Evolutionary conservation across 108 stramenopile genomes (phyloP), one percentile per base, ranked within the genome.

Genomic region (Skeletonema costatum): DNA sequence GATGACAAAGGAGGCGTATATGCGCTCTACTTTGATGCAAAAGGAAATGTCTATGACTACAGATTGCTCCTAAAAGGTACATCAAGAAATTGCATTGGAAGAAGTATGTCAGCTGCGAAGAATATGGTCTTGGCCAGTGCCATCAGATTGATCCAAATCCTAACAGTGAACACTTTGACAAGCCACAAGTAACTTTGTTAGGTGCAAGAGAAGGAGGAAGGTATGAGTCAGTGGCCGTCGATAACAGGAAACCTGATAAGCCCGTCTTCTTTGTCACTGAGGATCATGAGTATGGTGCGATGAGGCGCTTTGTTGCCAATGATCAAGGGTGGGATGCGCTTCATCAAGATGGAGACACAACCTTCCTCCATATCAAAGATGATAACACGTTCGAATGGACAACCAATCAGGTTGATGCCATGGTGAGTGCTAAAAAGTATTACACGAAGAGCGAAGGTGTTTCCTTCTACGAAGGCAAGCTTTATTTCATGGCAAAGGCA

Each of bases 221-320:
- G 17, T 61, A 61, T 16, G 60, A 61, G 19, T 7, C 32, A 31
- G 80, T 89, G 70, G 77, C 88, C 16, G 86, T 76, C 51, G 88
- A 89, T 64, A 62, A 68, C 38, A 68, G 84, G 7, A 64, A 89
- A 38, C 64, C 19, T 30, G n/a, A 64, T 16, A 61, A 64, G 19
- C 88, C 88, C 0, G 44, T 60, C 5, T 89, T 85, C 71, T 89
- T 76, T 72, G 51, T 65, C 32, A 87, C 88, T 4, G 84, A 89
- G 60, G 88, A 89, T 64, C 53, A 85, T 29, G 60, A 73, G 7
- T 62, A 68, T 35, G 88, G 88, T 11, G 58, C 77, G 5, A 35
- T 86, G 6, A 76, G 81, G 32, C 56, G 56, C 8, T 58, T 58
- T 25, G 56, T 25, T 19, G 56, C 56, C 6, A 25, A 58, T 25